Conservation (phyloP, 2,329 filamentous ascomycete species). For the Chaetomium globosum region DNA sequence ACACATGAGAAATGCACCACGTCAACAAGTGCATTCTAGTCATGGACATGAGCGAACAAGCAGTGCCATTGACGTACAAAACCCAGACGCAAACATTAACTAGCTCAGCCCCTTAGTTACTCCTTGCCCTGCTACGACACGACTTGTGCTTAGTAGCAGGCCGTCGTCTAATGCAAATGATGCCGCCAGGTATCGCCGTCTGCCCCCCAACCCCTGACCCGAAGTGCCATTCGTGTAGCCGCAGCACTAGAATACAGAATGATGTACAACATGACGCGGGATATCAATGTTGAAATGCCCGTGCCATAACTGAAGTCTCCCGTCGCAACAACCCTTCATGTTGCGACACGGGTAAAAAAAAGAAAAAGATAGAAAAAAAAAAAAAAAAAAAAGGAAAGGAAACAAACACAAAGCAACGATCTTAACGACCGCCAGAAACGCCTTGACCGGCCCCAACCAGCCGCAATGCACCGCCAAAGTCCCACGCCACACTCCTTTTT, state of each 20-base stretch:
- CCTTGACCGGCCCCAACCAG: background rate
- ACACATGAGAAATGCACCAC: background rate
- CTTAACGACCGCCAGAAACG: conserved; percentile 5
- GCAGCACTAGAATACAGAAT: conserved; percentile 11
- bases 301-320: background rate
- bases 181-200: conserved; percentile 10
- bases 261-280: conserved; percentile 19
- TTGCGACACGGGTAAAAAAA: background rate
- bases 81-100: background rate
- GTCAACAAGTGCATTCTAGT: background rate
- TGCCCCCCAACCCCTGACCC: background rate
- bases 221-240: conserved; percentile 12
- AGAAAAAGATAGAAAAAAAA: background rate
- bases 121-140: background rate
- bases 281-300: conserved; percentile 1
- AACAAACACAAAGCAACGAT: conserved; percentile 3
- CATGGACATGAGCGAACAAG: background rate
- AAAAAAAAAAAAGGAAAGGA: background rate
- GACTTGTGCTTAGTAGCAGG: background rate
- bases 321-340: background rate
- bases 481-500: background rate
- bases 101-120: background rate
- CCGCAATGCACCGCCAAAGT: conserved; percentile 19
- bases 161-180: conserved; percentile 18
- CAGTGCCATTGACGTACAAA: background rate